Evolutionary conservation across 495 filamentous ascomycete genomes (phyloP).

Genomic region (Cercophora samala): DNA sequence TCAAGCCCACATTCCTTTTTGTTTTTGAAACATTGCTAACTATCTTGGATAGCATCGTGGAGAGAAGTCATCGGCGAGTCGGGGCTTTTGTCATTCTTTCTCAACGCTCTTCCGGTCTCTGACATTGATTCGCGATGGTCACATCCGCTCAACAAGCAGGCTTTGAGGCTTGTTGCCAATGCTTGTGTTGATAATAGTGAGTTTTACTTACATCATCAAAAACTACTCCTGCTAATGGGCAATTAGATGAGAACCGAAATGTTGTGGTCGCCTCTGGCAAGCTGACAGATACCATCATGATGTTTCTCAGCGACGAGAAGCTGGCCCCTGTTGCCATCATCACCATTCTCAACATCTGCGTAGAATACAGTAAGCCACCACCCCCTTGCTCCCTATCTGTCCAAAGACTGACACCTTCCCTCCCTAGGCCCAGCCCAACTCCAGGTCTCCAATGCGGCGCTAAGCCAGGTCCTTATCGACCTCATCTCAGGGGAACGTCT

Average conservation of each 20-base stretch:
- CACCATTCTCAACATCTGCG: constrained; percentile 69
- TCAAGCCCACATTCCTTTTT: neutral
- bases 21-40: neutral
- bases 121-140: constrained; percentile 12
- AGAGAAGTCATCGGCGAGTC: constrained; percentile 62
- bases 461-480: constrained; percentile 41
- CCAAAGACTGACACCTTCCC: neutral
- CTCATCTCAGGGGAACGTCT: constrained; percentile 38
- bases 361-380: constrained; percentile 61
- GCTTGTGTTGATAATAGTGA: constrained; percentile 76
- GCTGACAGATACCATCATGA: constrained; percentile 53
- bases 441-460: constrained; percentile 44
- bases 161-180: constrained; percentile 70
- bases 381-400: neutral
- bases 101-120: constrained; percentile 49
- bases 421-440: constrained; percentile 51
- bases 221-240: neutral
- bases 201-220: constrained; percentile 15
- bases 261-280: constrained; percentile 58
- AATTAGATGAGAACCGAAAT: constrained; percentile 67
- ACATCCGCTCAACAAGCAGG: constrained; percentile 45
- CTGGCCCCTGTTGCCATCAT: constrained; percentile 57
- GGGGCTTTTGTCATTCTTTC: constrained; percentile 65
- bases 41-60: constrained; percentile 44
- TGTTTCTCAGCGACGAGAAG: constrained; percentile 49